Conservation (phyloP, 2,329 filamentous ascomycete genomes). For the Colletotrichum spaethianum region DNA sequence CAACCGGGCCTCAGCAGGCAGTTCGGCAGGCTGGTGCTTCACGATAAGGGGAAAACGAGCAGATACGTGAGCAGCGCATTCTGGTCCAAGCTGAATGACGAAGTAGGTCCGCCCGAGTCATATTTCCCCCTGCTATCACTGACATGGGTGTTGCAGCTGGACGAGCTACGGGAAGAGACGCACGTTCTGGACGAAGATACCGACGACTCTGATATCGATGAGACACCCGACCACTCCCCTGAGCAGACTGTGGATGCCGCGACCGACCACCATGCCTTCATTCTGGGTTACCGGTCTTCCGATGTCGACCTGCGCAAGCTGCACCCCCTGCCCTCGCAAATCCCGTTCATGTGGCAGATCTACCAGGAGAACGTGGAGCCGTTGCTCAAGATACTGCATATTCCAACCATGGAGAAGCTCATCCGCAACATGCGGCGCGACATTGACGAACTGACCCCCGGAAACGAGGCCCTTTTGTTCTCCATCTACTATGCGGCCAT, state of each 20-base stretch:
- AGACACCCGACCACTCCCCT: constrained; percentile 62
- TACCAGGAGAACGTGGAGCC: constrained; percentile 83
- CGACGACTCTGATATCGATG: constrained; percentile 73
- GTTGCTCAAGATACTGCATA: constrained; percentile 78
- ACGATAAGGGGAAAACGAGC: constrained; percentile 76
- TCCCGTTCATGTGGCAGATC: constrained; percentile 77
- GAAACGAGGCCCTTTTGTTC: constrained; percentile 75
- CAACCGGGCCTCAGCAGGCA: constrained; percentile 58
- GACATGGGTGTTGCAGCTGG: constrained; percentile 50
- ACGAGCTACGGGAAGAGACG: constrained; percentile 60
- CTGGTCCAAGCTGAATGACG: constrained; percentile 82
- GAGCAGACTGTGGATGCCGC: constrained; percentile 49
- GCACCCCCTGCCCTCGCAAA: constrained; percentile 77
- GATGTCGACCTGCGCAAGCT: constrained; percentile 75
- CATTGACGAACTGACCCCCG: constrained; percentile 68
- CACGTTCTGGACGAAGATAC: constrained; percentile 60
- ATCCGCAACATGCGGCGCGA: constrained; percentile 74
- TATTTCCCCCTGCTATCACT: constrained; percentile 42
- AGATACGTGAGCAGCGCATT: constrained; percentile 84
- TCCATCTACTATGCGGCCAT: constrained; percentile 72
- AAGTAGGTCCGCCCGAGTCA: constrained; percentile 63
- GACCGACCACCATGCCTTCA: constrained; percentile 77
- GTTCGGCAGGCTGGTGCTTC: constrained; percentile 79
- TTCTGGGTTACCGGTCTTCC: constrained; percentile 81
- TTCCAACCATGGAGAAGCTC: constrained; percentile 74